phyloP scores from a whole-genome alignment of 306 rosid genomes.

The Cucurbita ficifolia region DNA sequence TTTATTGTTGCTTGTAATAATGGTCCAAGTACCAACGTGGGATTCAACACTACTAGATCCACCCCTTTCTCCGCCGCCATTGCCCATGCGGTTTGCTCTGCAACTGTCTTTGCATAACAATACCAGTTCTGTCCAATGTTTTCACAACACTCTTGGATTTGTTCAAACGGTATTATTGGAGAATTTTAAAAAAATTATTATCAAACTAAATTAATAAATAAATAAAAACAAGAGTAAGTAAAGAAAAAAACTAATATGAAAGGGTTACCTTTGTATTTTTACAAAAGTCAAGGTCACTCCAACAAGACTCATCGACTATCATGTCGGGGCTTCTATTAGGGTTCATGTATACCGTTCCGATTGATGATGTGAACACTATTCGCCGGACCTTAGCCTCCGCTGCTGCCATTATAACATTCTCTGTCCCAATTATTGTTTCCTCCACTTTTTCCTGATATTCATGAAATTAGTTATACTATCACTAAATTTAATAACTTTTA shows the following conservation, averaged over 20 bases:
- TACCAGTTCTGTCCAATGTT: slow-evolving; percentile 56
- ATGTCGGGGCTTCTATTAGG: slow-evolving; percentile 42
- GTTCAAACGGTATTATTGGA: too few species aligned
- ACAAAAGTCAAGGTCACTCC: slow-evolving; percentile 90
- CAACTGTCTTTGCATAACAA: slow-evolving; percentile 76
- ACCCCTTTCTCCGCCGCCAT: slow-evolving; percentile 51
- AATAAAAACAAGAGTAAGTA: too few species aligned
- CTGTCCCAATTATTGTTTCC: slow-evolving; percentile 61
- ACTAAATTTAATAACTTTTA: not conserved
- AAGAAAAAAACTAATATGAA: not conserved
- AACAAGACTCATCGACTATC: slow-evolving; percentile 66
- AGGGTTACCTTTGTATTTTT: slow-evolving; percentile 56
- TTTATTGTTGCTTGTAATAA: slow-evolving; percentile 53
- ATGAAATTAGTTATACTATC: not conserved
- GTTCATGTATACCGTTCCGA: slow-evolving; percentile 75
- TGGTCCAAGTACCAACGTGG: slow-evolving; percentile 71
- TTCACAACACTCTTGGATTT: too few species aligned
- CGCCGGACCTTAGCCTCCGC: slow-evolving; percentile 60
- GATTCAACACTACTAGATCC: slow-evolving; percentile 67
- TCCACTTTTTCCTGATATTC: slow-evolving; percentile 52
- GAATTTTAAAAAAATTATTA: too few species aligned
- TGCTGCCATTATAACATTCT: slow-evolving; percentile 47
- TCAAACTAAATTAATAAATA: not conserved
- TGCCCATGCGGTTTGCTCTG: slow-evolving; percentile 72
- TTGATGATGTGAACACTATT: slow-evolving; percentile 86